Conservation (phyloP, 371 early-diverging fungal species). For the Dichotomocladium elegans region DNA sequence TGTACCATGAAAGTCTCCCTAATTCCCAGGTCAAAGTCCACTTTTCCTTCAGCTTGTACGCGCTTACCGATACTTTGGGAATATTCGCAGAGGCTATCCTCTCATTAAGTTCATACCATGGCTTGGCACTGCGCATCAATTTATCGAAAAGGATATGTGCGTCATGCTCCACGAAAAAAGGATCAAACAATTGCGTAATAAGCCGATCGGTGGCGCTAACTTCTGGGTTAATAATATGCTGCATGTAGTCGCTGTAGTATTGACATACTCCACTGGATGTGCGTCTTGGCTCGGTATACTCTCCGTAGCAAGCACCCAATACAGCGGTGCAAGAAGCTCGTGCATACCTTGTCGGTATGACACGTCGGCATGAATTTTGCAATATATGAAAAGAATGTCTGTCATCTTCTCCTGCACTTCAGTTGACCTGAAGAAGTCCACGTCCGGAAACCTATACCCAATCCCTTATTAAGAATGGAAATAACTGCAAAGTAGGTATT, state of each 20-base stretch:
- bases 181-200: conserved; percentile 32
- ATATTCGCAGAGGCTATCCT: conserved; percentile 14
- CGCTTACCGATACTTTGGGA: conserved; percentile 4
- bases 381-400: conserved; percentile 87
- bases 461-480: neutral
- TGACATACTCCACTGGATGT: conserved; percentile 20
- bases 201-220: conserved; percentile 27
- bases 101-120: conserved; percentile 83
- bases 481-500: no score
- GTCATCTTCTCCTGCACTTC: conserved; percentile 69
- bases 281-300: conserved; percentile 6
- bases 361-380: conserved; percentile 80
- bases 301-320: conserved; percentile 72
- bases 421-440: conserved; percentile 67
- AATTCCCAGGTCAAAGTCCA: neutral
- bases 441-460: conserved; percentile 76
- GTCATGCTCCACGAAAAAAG: conserved; percentile 79
- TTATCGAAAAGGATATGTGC: conserved; percentile 75
- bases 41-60: neutral
- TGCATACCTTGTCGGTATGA: conserved; percentile 98
- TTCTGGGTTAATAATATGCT: neutral
- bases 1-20: neutral
- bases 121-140: conserved; percentile 77
- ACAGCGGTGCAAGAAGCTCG: conserved; percentile 84
- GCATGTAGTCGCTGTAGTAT: neutral